A percentile compares a stretch with the other conserved stretches of the same genome.
These are phyloP conservation scores for Cladosporium sphaerospermum DNA, from an alignment of 2,329 filamentous ascomycete genomes.

Conservation along the genomic window DNA sequence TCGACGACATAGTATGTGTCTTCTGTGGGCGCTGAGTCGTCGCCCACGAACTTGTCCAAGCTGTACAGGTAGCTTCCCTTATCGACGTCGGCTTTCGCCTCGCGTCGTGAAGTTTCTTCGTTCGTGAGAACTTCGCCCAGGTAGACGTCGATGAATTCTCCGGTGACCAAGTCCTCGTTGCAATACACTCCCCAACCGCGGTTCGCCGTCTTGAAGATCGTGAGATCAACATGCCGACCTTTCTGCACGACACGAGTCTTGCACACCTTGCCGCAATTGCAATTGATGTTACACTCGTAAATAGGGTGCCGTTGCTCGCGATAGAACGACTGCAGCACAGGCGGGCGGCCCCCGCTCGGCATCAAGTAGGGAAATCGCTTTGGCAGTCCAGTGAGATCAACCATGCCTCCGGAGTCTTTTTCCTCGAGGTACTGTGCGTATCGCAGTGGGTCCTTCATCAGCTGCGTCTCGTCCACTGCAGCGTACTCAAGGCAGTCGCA, in stretches of 20 bases:
- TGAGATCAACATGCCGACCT: slow-evolving; percentile 62
- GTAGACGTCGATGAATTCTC: slow-evolving; percentile 76
- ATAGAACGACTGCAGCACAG: slow-evolving; percentile 34
- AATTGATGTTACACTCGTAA: slow-evolving; percentile 73
- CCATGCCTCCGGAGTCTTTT: slow-evolving; percentile 14
- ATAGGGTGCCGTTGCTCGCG: slow-evolving; percentile 47
- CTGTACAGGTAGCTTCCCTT: slow-evolving; percentile 76
- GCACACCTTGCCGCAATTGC: slow-evolving; percentile 58
- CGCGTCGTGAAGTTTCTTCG: slow-evolving; percentile 58
- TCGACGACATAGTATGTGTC: slow-evolving; percentile 44
- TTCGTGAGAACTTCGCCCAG: slow-evolving; percentile 54
- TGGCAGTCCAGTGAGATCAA: slow-evolving; percentile 31
- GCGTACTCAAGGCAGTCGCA: slow-evolving; percentile 66
- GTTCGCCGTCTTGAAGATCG: slow-evolving; percentile 69
- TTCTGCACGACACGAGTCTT: slow-evolving; percentile 72
- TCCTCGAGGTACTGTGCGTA: slow-evolving; percentile 17
- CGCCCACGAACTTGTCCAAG: slow-evolving; percentile 64
- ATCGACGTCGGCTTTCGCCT: slow-evolving; percentile 48
- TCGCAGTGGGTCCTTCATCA: slow-evolving; percentile 22
- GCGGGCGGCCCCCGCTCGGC: slow-evolving; percentile 15
- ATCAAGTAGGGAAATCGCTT: slow-evolving; percentile 58
- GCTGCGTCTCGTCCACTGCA: slow-evolving; percentile 38
- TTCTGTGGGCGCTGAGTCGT: slow-evolving; percentile 38
- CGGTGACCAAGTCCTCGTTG: slow-evolving; percentile 56
- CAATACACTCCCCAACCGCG: slow-evolving; percentile 74